Evolutionary conservation across 1,284 basidiomycete genomes (phyloP), one percentile per base, ranked within the genome.

Genomic region (Porphyrellus sp.): DNA sequence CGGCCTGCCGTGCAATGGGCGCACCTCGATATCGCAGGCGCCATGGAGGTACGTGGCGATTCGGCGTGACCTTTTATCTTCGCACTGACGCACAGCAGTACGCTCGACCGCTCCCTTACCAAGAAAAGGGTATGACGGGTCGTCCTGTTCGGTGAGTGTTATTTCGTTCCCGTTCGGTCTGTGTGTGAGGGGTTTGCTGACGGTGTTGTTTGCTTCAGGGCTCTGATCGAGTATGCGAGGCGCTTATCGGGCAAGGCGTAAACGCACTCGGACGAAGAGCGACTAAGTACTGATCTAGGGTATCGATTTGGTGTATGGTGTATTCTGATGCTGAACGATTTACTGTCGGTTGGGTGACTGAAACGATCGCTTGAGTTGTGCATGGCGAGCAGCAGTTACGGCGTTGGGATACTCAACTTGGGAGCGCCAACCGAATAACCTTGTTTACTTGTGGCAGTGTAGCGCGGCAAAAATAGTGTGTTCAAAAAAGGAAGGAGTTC

Each of bases 11-110:
- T 86, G 58, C 77, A 80, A 52, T 92, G 89, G 87, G 90, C 89
- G 3, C 90, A 93, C 68, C 71, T 92, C 33, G 93, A 94, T 65
- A 93, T 93, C 55, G 92, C 89, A 13, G 91, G 91, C 15, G 74
- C 80, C 30, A 91, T 92, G 89, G 86, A 89, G 69, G 79, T 80
- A 49, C 49, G 64, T 56, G 20, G 18, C 34, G 0, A n/a, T 47
- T 44, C 2, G n/a, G 38, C 7, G 3, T 37, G 15, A 2, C 8
- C 21, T 15, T n/a, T 21, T 34, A 25, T 1, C 47, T 31, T 48
- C 15, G n/a, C 16, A 15, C 44, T 54, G 40, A 55, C 23, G 34
- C 16, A 28, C 13, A 47, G 49, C 20, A 80, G 82, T 77, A 77
- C 41, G 81, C 78, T 15, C 69, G 81, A 51, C 67, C 79, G 20